phyloP scores from a whole-genome alignment of 345 rosid genomes.

The Pistacia atlantica region DNA sequence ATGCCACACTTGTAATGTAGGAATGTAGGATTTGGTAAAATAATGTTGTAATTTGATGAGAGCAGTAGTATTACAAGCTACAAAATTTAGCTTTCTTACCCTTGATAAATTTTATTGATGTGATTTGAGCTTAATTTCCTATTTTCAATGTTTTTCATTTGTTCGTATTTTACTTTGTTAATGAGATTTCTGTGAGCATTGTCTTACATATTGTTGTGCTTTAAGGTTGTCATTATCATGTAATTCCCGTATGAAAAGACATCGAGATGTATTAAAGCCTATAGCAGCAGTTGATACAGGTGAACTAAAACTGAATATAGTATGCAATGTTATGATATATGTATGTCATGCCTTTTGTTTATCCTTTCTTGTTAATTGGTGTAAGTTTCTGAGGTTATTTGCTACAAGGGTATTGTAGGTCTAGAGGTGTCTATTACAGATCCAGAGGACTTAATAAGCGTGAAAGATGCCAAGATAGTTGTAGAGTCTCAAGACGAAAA shows the following conservation, averaged over 20 bases:
- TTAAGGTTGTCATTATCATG: slow-evolving; percentile 24
- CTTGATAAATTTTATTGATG: not conserved
- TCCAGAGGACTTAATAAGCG: slow-evolving; percentile 39
- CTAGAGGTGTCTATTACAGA: slow-evolving; percentile 55
- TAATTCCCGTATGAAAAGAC: slow-evolving; percentile 2
- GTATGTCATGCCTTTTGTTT: not conserved
- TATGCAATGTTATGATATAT: no score
- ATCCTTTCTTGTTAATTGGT: not conserved
- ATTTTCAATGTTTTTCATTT: not conserved
- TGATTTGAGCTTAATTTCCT: not conserved
- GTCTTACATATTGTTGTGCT: not conserved
- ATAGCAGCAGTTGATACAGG: slow-evolving; percentile 54
- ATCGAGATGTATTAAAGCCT: slow-evolving; percentile 28
- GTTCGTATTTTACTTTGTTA: not conserved
- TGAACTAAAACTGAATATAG: slow-evolving; percentile 11
- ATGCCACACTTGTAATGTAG: no score
- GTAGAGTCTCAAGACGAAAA: slow-evolving; percentile 49
- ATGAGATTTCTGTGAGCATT: not conserved
- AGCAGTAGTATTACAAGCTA: not conserved
- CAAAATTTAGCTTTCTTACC: not conserved
- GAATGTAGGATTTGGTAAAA: not conserved
- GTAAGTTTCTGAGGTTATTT: not conserved
- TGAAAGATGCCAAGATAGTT: slow-evolving; percentile 49
- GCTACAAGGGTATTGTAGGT: slow-evolving; percentile 28
- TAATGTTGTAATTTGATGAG: not conserved